Evolutionary conservation across 2,329 filamentous ascomycete genomes (phyloP).

Genomic region (Cladosporium cucumerinum): DNA sequence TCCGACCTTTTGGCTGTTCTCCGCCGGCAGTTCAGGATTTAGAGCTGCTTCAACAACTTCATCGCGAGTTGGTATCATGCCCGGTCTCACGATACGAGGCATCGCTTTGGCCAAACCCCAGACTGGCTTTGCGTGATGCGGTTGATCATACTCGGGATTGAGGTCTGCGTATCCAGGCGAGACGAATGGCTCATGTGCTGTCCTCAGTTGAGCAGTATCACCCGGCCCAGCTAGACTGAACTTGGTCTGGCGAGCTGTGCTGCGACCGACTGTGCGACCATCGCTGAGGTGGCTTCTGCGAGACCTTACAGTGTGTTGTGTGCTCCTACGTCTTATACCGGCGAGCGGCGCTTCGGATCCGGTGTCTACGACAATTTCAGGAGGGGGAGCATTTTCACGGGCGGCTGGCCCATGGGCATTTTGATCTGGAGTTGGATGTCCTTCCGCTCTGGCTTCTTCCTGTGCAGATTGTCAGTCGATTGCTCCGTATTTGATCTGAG

Average conservation of each 20-base stretch:
- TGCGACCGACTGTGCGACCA: not conserved
- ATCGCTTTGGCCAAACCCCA: slow-evolving; percentile 55
- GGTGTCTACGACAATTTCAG: not conserved
- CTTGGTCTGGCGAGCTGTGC: slow-evolving; percentile 13
- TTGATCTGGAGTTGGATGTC: slow-evolving; percentile 8
- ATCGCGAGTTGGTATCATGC: slow-evolving; percentile 48
- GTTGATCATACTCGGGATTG: slow-evolving; percentile 55
- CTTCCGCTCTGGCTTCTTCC: slow-evolving; percentile 11
- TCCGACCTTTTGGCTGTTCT: slow-evolving; percentile 30
- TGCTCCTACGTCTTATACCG: slow-evolving; percentile 1
- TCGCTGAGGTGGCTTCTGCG: slow-evolving; percentile 1
- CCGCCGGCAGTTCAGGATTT: slow-evolving; percentile 23
- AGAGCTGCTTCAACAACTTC: slow-evolving; percentile 34
- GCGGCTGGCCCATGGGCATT: slow-evolving; percentile 2
- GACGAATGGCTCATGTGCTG: slow-evolving; percentile 35
- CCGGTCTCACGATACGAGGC: slow-evolving; percentile 52
- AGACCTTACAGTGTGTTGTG: slow-evolving; percentile 1
- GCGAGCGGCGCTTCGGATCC: not conserved
- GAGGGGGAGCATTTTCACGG: not conserved
- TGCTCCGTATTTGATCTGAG: not conserved
- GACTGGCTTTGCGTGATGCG: slow-evolving; percentile 48
- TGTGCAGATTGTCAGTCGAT: not conserved
- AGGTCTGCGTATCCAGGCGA: slow-evolving; percentile 53
- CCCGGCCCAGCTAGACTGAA: slow-evolving; percentile 23
- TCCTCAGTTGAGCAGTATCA: slow-evolving; percentile 21